Conservation (phyloP, 2,329 filamentous ascomycete species). For the Botryotinia convoluta region DNA sequence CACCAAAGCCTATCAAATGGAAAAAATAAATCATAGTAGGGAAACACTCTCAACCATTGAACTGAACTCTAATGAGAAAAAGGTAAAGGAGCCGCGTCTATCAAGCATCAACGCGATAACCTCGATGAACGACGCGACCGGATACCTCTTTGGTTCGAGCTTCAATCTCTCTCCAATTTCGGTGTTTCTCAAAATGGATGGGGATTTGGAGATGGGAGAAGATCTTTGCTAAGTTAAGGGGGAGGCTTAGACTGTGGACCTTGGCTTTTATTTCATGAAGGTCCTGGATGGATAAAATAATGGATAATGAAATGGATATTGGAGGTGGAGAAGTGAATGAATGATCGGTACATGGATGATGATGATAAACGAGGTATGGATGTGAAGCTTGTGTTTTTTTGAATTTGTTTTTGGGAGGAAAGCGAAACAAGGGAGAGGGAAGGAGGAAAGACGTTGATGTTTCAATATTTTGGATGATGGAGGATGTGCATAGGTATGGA, state of each 20-base stretch:
- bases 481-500: background rate
- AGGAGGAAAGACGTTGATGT: background rate
- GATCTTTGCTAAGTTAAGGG: constrained; percentile 12
- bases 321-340: background rate
- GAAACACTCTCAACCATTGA: background rate
- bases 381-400: background rate
- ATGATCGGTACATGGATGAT: constrained; percentile 11
- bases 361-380: background rate
- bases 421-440: background rate
- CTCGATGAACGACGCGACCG: background rate
- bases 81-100: background rate
- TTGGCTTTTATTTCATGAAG: background rate
- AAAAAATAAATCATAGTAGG: background rate
- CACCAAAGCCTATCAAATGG: background rate
- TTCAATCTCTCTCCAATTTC: background rate
- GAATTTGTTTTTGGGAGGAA: background rate
- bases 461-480: background rate
- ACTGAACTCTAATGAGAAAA: background rate
- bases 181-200: constrained; percentile 6
- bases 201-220: background rate
- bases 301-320: background rate
- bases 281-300: background rate
- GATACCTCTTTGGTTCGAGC: constrained; percentile 1
- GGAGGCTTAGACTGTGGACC: constrained; percentile 16
- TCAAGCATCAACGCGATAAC: background rate